Percentiles rank a stretch among this genome's conserved stretches.
Evolutionary conservation across 139 green algal genomes (phyloP).

Genomic region (Chlorella vulgaris): DNA sequence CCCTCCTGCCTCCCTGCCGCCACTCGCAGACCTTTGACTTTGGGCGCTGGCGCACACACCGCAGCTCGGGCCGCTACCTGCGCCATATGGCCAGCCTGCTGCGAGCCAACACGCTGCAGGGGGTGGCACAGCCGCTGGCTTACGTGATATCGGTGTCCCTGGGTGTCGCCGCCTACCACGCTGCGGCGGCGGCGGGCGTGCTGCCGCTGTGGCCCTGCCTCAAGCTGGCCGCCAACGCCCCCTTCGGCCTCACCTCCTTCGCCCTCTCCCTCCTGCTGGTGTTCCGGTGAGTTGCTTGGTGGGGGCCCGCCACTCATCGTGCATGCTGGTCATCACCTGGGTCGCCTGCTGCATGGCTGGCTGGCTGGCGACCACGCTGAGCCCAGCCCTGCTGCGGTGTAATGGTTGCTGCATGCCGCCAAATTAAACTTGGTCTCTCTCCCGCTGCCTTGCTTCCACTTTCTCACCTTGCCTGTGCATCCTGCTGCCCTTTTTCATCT

Average conservation of each 20-base stretch:
- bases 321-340: background rate
- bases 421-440: too few relatives aligned
- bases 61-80: conserved; percentile 24
- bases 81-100: conserved; percentile 19
- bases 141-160: conserved; percentile 16
- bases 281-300: background rate
- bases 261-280: conserved; percentile 39
- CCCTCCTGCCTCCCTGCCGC: background rate
- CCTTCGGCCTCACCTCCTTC: conserved; percentile 36
- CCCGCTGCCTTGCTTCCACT: too few relatives aligned
- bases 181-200: conserved; percentile 5
- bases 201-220: conserved; percentile 7
- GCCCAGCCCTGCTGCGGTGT: background rate
- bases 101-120: conserved; percentile 13
- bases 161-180: conserved; percentile 10
- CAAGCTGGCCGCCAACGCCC: conserved; percentile 12
- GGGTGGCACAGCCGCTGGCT: conserved; percentile 1
- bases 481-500: too few relatives aligned
- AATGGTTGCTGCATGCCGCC: too few relatives aligned
- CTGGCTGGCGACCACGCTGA: too few relatives aligned
- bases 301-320: background rate
- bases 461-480: background rate
- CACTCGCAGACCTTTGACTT: conserved; percentile 25
- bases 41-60: conserved; percentile 21
- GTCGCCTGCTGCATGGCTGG: background rate